A percentile compares a stretch with the other conserved stretches of the same genome.
These are phyloP conservation scores for Incumbomyces lentus DNA, from an alignment of 2,329 filamentous ascomycete species.

Conservation along the genomic window DNA sequence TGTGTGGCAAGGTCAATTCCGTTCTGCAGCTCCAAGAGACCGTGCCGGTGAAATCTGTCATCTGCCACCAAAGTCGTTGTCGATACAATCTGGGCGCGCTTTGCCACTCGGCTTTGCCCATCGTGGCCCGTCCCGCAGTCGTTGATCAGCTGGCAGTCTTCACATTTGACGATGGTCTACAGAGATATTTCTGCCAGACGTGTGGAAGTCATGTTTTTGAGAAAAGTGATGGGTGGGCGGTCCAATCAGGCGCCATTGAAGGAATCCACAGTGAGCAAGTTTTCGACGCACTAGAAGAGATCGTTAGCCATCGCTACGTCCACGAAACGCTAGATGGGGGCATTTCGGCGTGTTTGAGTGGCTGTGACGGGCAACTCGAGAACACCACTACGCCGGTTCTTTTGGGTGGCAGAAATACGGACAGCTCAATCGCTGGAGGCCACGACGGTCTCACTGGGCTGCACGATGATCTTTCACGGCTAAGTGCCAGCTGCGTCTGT, in stretches of 20 bases:
- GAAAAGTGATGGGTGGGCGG: constrained; percentile 18
- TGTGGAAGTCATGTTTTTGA: constrained; percentile 25
- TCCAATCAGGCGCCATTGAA: constrained; percentile 18
- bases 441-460: background rate
- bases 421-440: background rate
- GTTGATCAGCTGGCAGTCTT: constrained; percentile 34
- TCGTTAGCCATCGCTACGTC: constrained; percentile 18
- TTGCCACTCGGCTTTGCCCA: background rate
- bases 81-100: constrained; percentile 5
- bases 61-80: constrained; percentile 4
- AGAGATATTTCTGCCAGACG: constrained; percentile 19
- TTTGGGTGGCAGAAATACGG: constrained; percentile 37
- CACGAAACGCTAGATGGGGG: constrained; percentile 20
- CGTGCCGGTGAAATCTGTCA: background rate
- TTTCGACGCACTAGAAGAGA: constrained; percentile 14
- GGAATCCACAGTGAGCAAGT: constrained; percentile 11
- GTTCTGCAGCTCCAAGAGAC: background rate
- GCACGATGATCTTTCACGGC: constrained; percentile 1
- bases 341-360: constrained; percentile 16
- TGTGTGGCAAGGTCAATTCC: background rate
- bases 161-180: constrained; percentile 32
- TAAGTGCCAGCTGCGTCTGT: constrained; percentile 31
- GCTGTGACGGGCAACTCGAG: constrained; percentile 23
- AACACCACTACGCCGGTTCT: constrained; percentile 21
- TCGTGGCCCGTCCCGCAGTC: constrained; percentile 24